Evolutionary conservation across 2,329 filamentous ascomycete species (phyloP).

Genomic region (Xylaria sp.): DNA sequence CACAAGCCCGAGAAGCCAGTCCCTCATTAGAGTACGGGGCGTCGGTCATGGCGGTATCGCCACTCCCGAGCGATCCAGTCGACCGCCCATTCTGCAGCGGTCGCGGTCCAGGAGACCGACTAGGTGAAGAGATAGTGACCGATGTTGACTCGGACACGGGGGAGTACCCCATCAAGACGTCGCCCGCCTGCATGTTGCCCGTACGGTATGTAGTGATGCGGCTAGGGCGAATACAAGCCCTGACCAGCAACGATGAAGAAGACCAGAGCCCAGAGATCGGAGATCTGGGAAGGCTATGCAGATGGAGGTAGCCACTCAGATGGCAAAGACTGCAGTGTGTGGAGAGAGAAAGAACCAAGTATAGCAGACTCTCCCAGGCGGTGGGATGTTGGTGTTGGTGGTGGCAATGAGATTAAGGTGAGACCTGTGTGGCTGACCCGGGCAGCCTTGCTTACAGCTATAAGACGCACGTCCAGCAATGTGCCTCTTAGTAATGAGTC

Average conservation of each 20-base stretch:
- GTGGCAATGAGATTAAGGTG: slow-evolving; percentile 21
- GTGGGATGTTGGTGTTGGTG: not conserved
- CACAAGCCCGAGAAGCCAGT: slow-evolving; percentile 48
- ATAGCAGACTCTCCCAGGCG: slow-evolving; percentile 4
- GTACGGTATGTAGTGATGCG: not conserved
- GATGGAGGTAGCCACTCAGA: slow-evolving; percentile 1
- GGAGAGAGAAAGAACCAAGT: slow-evolving; percentile 4
- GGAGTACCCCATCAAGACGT: slow-evolving; percentile 38
- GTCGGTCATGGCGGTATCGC: slow-evolving; percentile 32
- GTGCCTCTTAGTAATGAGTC: not conserved
- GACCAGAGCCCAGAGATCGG: not conserved
- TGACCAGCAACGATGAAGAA: slow-evolving; percentile 2
- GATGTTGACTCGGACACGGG: slow-evolving; percentile 45
- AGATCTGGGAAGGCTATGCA: not conserved
- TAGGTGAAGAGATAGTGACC: slow-evolving; percentile 41
- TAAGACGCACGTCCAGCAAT: slow-evolving; percentile 35
- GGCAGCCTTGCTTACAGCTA: slow-evolving; percentile 42
- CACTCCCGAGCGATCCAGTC: slow-evolving; percentile 30
- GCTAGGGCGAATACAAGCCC: slow-evolving; percentile 7
- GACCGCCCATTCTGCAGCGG: slow-evolving; percentile 36
- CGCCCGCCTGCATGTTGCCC: slow-evolving; percentile 34
- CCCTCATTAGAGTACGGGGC: slow-evolving; percentile 28
- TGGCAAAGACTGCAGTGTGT: slow-evolving; percentile 3
- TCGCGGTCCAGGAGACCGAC: slow-evolving; percentile 41
- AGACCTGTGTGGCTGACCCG: slow-evolving; percentile 20